These are phyloP conservation scores for Fraxinus greggii DNA, from an alignment of 305 asterid genomes.

Conservation along the genomic window DNA sequence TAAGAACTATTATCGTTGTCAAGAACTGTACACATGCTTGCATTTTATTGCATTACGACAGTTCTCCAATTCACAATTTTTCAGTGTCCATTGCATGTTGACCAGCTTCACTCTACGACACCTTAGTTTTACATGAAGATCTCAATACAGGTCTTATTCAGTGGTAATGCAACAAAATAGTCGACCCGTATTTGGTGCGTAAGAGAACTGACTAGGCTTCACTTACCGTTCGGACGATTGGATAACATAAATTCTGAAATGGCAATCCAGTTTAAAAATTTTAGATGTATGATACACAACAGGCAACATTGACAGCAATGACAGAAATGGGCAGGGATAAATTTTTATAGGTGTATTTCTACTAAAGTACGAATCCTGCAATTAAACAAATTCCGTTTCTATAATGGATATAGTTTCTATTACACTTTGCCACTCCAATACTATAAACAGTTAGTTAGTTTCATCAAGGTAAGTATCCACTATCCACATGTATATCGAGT, in stretches of 20 bases:
- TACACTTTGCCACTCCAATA: not conserved
- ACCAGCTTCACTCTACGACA: not conserved
- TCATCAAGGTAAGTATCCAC: not conserved
- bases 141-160: not conserved
- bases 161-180: not conserved
- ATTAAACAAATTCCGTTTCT: not conserved
- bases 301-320: not conserved
- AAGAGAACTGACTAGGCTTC: not conserved
- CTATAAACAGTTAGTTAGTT: not conserved
- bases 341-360: not conserved
- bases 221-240: not conserved
- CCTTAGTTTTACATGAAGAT: not conserved
- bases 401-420: not conserved
- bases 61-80: not conserved
- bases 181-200: not conserved
- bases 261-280: not conserved
- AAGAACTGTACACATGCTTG: not conserved
- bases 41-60: not conserved
- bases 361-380: not conserved
- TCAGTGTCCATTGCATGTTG: not conserved
- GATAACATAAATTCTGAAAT: not conserved
- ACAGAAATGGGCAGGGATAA: not conserved
- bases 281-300: not conserved
- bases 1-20: not conserved
- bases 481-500: not conserved